Base-by-base conservation (phyloP, 805 yeast genomes). In the Saccharomycopsis capsularis region DNA sequence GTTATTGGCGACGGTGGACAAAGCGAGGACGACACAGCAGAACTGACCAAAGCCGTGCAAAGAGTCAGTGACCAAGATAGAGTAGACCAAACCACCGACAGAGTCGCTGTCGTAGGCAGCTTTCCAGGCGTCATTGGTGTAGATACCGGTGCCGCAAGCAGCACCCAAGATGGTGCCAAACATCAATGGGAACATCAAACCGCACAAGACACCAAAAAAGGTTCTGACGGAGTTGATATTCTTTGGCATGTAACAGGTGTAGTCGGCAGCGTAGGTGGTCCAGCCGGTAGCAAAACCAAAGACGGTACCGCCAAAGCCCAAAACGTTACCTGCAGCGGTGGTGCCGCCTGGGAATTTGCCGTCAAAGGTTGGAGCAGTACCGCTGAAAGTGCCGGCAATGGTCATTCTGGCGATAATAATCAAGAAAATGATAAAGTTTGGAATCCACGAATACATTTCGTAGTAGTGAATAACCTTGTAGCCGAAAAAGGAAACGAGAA, bases 281-380 rank as follows among this genome's bases (percentile, higher is more conserved):
- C 97, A 89, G 55, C 96, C 96, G 47, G 95, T 78, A 44, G 95
- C 95, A 61, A 82, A 89, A 55, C 96, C 96, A 59, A 78, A 89
- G 55, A 85, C 65, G 40, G 93, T 68, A 64, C 89, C 82, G 62
- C 96, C 96, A 57, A 83, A 87, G 19, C 91, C 79, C 50, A 89
- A 69, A 18, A 86, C 89, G 59, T 65, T 59, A 55, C 87, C 96
- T 29, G 93, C 95, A 51, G 82, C 82, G 25, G 78, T 71, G 22
- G 69, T 61, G 53, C 96, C 96, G 37, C 74, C 60, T 11, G 65
- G 69, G 73, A 73, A 58, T 16, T 60, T 51, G 56, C 82, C 86
- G 5, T 39, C 22, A 13, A 21, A 21, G 2, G 16, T 16, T 18
- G 53, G 53, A 40, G 74, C 69, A 43, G 71, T 67, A 6, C 46